Base-by-base conservation (phyloP, 148 eudicot species). In the Nyssa sinensis region DNA sequence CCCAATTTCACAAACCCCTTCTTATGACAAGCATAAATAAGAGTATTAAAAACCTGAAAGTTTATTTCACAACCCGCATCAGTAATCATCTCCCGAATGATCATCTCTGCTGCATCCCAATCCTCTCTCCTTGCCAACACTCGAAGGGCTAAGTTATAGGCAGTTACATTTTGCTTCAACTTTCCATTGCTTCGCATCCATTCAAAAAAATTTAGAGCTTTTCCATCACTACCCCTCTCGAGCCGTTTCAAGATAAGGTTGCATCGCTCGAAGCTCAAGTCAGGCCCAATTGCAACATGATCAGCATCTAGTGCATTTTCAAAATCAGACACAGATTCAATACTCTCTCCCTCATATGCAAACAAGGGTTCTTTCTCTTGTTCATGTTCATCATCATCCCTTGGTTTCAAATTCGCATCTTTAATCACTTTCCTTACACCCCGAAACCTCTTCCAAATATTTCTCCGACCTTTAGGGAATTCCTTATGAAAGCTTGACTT, bases 111-210 rank as follows among this genome's bases (percentile, higher is more conserved):
- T 8, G 67, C 84, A 61, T 78, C 85, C 98, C 98, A 94, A 76
- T 92, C 91, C 66, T 78, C 80, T 75, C 76, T 88, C 85, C 96
- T 90, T 47, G 95, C 89, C 75, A 94, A 76, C 30, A 94, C 96
- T 57, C 98, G 82, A 16, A 94, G 76, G 34, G 78, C 86, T 74
- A 87, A 78, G 77, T 92, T 87, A 81, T 90, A 90, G 24, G 93
- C 98, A 62, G 69, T 77, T 71, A 78, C 73, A 83, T 91, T 94
- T 71, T 83, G 76, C 72, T 78, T 82, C 79, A 94, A 82, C 81
- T 88, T 91, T 70, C 91, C 93, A 35, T 83, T 87, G 6, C 68
- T 78, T 39, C 87, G 88, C 98, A 94, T 92, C 97, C 97, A 92
- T 74, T 81, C 82, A 30, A 90, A 91, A 70, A 91, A 87, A 17